Evolutionary conservation across 192 early-diverging fungal genomes (phyloP), one percentile per base, ranked within the genome.

Genomic region (Mortierella claussenii): DNA sequence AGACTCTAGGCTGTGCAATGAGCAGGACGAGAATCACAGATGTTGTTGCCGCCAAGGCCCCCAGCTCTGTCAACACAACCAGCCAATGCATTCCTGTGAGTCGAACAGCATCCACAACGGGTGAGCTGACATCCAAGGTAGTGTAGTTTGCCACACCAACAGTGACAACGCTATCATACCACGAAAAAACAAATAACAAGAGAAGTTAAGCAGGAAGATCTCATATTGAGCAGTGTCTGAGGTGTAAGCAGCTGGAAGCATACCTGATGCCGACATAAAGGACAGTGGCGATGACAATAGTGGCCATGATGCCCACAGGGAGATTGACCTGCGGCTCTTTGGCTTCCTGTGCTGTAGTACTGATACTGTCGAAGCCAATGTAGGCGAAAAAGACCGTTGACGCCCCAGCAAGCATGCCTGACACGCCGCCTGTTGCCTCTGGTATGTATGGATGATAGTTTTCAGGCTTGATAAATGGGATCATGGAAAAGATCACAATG

Each of bases 401-500:
- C 13, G 95, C 87, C 18, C 85, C 93, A 60, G 86, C 85, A 52
- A 94, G 90, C 37, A 93, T 79, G 30, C 94, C 93, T 30, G 74
- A 56, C 9, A 85, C 86, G 34, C 92, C 94, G 45, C 90, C 89
- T 46, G 60, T 68, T 30, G 79, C 68, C 7, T 78, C 68, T 21
- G 95, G 93, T 44, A 96, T 82, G 79, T 94, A 94, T 13, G 94
- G 94, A n/a, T 69, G 24, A 63, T 90, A 96, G 83, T 97, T 95
- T 44, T 50, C 57, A 8, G 80, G 65, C 28, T 95, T 80, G 59
- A 97, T 83, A 56, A 82, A 93, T 20, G 83, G 83, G 73, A 88
- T 82, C 20, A 89, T 88, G 30, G 87, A 85, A 78, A 93, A 92
- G 37, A 96, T 92, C 54, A 97, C 91, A 26, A 96, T 80, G 24